These are phyloP conservation scores for Tripterygium wilfordii DNA, from an alignment of 177 flowering plant species.

Conservation along the genomic window DNA sequence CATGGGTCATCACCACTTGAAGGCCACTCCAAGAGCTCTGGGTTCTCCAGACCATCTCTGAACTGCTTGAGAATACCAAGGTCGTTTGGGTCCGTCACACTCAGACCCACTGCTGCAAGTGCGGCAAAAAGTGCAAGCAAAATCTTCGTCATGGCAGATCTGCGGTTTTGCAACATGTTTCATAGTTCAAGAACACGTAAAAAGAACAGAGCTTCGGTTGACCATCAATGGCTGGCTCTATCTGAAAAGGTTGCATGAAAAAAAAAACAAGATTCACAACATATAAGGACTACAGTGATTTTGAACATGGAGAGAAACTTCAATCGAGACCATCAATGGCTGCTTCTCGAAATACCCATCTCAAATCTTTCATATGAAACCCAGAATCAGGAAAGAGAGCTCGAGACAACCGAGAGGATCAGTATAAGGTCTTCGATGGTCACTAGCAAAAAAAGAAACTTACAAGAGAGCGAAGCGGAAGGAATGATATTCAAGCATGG, in stretches of 20 bases:
- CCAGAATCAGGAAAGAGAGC: too few relatives aligned
- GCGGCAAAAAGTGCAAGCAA: slow-evolving; percentile 1
- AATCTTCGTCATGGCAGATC: slow-evolving; percentile 14
- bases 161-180: not conserved
- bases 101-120: slow-evolving; percentile 5
- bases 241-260: too few relatives aligned
- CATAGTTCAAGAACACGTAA: too few relatives aligned
- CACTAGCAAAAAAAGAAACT: too few relatives aligned
- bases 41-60: slow-evolving; percentile 27
- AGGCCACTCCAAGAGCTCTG: slow-evolving; percentile 44
- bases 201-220: too few relatives aligned
- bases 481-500: too few relatives aligned
- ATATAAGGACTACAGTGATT: too few relatives aligned
- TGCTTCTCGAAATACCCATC: slow-evolving; percentile 3
- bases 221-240: too few relatives aligned
- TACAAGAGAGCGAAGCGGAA: too few relatives aligned
- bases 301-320: slow-evolving; percentile 5
- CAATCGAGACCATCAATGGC: slow-evolving; percentile 5
- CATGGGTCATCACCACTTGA: slow-evolving; percentile 37
- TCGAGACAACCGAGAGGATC: too few relatives aligned
- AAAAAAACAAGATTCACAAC: too few relatives aligned
- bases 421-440: too few relatives aligned
- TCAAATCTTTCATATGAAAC: slow-evolving; percentile 5
- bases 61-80: slow-evolving; percentile 26
- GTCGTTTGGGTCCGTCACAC: slow-evolving; percentile 31